These are phyloP conservation scores for Fusarium stilboides DNA, from an alignment of 2,329 filamentous ascomycete genomes.

Conservation along the genomic window DNA sequence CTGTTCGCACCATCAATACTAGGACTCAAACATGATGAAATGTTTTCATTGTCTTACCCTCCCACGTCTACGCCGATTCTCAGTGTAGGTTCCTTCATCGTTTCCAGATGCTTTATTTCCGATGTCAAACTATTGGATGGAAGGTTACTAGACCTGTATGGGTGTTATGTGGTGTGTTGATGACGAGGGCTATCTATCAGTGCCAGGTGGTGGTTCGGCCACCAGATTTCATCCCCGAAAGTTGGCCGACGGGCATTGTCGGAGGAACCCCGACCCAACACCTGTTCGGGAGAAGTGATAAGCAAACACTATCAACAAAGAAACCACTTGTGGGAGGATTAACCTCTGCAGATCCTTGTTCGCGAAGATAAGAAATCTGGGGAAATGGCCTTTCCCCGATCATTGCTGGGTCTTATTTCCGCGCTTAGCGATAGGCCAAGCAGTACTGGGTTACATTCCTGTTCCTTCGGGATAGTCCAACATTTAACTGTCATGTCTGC, in stretches of 20 bases:
- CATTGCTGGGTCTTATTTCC: background rate
- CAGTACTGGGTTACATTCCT: background rate
- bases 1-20: conserved; percentile 44
- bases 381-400: background rate
- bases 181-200: background rate
- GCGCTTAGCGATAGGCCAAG: no score
- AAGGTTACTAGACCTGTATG: background rate
- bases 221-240: background rate
- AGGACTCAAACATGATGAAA: background rate
- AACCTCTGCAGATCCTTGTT: background rate
- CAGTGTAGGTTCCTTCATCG: background rate
- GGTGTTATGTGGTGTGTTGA: background rate
- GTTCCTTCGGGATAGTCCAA: no score
- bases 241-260: no score
- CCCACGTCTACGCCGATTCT: background rate
- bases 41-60: background rate
- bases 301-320: background rate
- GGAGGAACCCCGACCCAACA: no score
- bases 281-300: no score
- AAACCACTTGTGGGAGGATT: background rate
- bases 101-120: no score
- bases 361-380: background rate
- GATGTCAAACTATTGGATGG: background rate
- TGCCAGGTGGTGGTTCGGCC: background rate
- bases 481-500: background rate